Conservation (phyloP, 805 yeast genomes). For the Starmerella apicola region DNA sequence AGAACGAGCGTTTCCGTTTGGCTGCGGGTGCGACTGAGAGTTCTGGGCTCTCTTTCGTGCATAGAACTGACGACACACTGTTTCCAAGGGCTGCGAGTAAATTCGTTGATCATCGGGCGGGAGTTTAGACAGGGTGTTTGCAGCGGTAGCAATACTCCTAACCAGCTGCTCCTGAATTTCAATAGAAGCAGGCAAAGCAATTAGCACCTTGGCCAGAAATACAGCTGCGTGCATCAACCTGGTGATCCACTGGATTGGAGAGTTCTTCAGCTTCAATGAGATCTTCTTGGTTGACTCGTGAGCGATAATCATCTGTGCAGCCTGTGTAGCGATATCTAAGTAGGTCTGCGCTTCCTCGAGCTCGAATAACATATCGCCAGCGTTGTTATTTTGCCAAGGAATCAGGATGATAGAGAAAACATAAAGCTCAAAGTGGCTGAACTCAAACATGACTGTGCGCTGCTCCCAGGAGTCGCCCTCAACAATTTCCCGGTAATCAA, state of each 20-base stretch:
- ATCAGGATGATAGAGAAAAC: conserved; percentile 67
- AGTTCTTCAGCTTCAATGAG: conserved; percentile 45
- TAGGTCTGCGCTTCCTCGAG: conserved; percentile 52
- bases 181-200: conserved; percentile 18
- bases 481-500: conserved; percentile 34
- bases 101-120: conserved; percentile 6
- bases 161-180: background rate
- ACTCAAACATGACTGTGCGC: conserved; percentile 69
- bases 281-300: conserved; percentile 57
- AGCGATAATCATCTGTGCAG: conserved; percentile 64
- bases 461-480: conserved; percentile 36
- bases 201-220: conserved; percentile 70
- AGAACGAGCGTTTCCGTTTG: too few relatives aligned
- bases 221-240: conserved; percentile 79
- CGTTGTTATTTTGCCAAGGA: conserved; percentile 28
- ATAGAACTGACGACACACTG: background rate
- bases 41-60: background rate
- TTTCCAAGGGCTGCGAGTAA: conserved; percentile 1
- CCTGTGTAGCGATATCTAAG: conserved; percentile 65
- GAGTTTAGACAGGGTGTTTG: conserved; percentile 1
- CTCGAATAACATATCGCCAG: conserved; percentile 30
- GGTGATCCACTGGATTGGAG: conserved; percentile 85
- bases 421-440: conserved; percentile 68
- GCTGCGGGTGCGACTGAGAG: background rate
- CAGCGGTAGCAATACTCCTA: background rate